These are phyloP conservation scores for Akebia trifoliata DNA, from an alignment of 164 flowering plant species.

Conservation along the genomic window DNA sequence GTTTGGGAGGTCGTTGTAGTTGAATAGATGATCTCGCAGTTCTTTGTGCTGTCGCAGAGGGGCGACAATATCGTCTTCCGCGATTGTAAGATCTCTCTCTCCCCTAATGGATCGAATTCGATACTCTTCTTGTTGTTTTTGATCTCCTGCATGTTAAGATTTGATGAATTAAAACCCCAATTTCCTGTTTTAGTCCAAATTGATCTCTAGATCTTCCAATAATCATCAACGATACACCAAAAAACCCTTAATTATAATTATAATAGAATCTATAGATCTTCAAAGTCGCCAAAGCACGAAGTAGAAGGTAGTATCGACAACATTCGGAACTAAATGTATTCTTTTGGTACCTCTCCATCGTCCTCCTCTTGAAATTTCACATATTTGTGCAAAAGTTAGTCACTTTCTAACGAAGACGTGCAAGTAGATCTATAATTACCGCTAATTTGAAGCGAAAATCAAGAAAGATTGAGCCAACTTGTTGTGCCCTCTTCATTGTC, in stretches of 20 bases:
- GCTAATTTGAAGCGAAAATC: too few relatives aligned
- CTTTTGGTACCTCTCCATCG: too few relatives aligned
- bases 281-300: not conserved
- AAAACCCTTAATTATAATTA: not conserved
- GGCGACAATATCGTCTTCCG: conserved; percentile 94
- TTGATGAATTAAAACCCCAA: conserved; percentile 3
- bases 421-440: too few relatives aligned
- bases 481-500: too few relatives aligned
- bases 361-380: too few relatives aligned
- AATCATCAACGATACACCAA: not conserved
- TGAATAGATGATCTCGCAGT: conserved; percentile 70
- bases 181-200: not conserved
- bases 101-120: not conserved
- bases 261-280: not conserved
- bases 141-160: conserved; percentile 10
- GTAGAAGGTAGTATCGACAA: not conserved
- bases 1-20: not conserved
- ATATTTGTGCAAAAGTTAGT: too few relatives aligned
- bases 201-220: not conserved
- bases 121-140: not conserved
- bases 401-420: too few relatives aligned
- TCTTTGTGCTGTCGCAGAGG: conserved; percentile 85
- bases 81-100: conserved; percentile 49
- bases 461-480: too few relatives aligned
- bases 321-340: not conserved